Base-by-base conservation (phyloP, 2,329 filamentous ascomycete species). In the Neurospora crassa region DNA sequence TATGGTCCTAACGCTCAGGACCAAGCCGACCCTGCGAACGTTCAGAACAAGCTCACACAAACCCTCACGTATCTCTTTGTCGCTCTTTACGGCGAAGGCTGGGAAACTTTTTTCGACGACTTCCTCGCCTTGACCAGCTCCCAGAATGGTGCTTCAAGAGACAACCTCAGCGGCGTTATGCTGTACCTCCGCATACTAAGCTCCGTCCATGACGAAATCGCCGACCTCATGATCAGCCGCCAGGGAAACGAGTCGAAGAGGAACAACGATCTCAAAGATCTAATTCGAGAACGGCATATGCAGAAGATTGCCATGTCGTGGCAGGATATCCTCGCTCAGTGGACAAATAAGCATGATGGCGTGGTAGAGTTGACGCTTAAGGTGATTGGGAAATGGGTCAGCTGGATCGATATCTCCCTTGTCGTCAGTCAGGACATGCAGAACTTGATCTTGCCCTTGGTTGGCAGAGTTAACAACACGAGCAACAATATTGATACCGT, bases 21-120 rank as follows among this genome's bases (percentile, higher is more conserved):
- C 72, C 81, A 84, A 69, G 82, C 90, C 74, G 96, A 99, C 79
- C 88, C 90, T 10, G 80, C 89, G 34, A 88, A 88, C 75, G 90
- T 99, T 63, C 95, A 98, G 82, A 99, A 98, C 84, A 99, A 99
- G 83, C 89, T 99, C 75, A 94, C 95, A 67, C 96, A 99, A 83
- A 97, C 94, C 14, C 84, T 99, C 77, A 99, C 96, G 11, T 96
- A 93, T 78, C 89, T 99, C 69, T 99, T 99, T 81, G 91, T 93
- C 43, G 89, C 90, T 14, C 86, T 97, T 70, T 99, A 99, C 81
- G 89, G 89, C 70, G 89, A 91, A 70, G 91, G 92, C 45, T 99
- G 96, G 96, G 88, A 92, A 77, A 89, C 85, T 72, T 98, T 97
- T 81, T 90, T 99, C 79, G 92, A 97, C 77, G 96, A 99, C 79